Evolutionary conservation across 1,284 basidiomycete species (phyloP).

Genomic region (Tilletia indica): DNA sequence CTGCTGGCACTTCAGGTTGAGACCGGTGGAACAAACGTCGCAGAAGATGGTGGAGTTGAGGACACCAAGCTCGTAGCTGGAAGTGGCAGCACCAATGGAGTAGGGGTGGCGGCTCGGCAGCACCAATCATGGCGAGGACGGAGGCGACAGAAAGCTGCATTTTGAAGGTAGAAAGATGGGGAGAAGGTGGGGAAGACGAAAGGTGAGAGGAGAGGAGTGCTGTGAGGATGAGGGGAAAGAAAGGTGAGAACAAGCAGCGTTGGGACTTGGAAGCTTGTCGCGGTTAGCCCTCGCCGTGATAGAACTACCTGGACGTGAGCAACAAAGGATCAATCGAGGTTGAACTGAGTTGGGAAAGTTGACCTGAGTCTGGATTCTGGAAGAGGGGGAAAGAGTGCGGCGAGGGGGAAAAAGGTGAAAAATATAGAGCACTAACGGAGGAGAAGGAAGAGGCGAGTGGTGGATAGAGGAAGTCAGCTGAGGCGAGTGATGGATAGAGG

Average conservation of each 20-base stretch:
- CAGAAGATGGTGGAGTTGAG: conserved; percentile 12
- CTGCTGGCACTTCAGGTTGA: conserved; percentile 12
- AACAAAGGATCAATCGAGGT: too few relatives aligned
- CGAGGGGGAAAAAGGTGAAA: too few relatives aligned
- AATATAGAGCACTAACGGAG: too few relatives aligned
- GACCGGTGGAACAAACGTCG: conserved; percentile 11
- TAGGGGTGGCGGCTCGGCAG: conserved; percentile 4
- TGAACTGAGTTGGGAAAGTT: too few relatives aligned
- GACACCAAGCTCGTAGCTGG: conserved; percentile 9
- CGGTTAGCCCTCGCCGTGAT: too few relatives aligned
- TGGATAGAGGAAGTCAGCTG: too few relatives aligned
- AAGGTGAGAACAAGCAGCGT: not conserved
- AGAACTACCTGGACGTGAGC: too few relatives aligned
- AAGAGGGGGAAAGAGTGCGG: too few relatives aligned
- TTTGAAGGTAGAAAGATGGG: not conserved
- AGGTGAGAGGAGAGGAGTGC: not conserved
- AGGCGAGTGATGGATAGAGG: too few relatives aligned
- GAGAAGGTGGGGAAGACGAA: not conserved
- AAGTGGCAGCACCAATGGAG: conserved; percentile 6
- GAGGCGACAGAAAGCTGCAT: conserved; percentile 6
- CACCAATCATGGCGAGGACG: conserved; percentile 10
- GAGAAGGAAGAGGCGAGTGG: too few relatives aligned
- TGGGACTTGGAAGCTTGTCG: too few relatives aligned
- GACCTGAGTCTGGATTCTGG: too few relatives aligned
- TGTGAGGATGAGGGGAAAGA: not conserved